phyloP scores from a whole-genome alignment of 2,329 filamentous ascomycete genomes.

The Sclerotinia nivalis region DNA sequence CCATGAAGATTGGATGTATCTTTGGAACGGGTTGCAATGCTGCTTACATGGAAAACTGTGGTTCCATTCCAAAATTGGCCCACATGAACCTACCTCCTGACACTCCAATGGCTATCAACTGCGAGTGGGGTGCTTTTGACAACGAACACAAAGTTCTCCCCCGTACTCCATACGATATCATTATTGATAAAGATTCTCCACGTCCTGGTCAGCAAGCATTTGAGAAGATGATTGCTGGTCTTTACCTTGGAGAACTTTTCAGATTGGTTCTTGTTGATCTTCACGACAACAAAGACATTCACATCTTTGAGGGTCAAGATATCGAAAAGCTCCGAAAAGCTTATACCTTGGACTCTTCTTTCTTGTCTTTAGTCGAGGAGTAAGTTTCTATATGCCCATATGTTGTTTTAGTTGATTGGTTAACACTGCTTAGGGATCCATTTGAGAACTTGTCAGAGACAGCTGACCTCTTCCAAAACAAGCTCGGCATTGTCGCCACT shows the following conservation, averaged over 20 bases:
- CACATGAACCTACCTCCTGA: constrained; percentile 85
- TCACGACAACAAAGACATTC: constrained; percentile 71
- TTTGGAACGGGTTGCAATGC: constrained; percentile 98
- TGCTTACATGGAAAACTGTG: constrained; percentile 94
- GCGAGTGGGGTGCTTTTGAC: constrained; percentile 96
- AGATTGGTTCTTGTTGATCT: constrained; percentile 83
- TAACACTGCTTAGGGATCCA: constrained; percentile 64
- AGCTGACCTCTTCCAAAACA: constrained; percentile 74
- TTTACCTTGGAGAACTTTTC: constrained; percentile 95
- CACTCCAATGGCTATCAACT: constrained; percentile 92
- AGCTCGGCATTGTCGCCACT: constrained; percentile 69
- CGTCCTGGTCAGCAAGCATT: constrained; percentile 93
- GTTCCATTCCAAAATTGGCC: constrained; percentile 89
- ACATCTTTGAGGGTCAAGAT: constrained; percentile 84
- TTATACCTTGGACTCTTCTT: constrained; percentile 89
- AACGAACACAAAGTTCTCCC: constrained; percentile 89
- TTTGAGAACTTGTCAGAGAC: constrained; percentile 95
- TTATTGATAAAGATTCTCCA: constrained; percentile 88
- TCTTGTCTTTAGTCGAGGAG: constrained; percentile 91
- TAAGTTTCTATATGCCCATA: constrained; percentile 45
- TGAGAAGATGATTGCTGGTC: constrained; percentile 95
- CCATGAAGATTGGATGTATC: constrained; percentile 95
- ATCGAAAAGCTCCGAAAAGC: constrained; percentile 77
- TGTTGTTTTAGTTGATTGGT: constrained; percentile 26
- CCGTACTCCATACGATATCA: constrained; percentile 79